Evolutionary conservation across 192 early-diverging fungal species (phyloP), one percentile per base, ranked within the genome.

Genomic region (Entophlyctis luteolus): DNA sequence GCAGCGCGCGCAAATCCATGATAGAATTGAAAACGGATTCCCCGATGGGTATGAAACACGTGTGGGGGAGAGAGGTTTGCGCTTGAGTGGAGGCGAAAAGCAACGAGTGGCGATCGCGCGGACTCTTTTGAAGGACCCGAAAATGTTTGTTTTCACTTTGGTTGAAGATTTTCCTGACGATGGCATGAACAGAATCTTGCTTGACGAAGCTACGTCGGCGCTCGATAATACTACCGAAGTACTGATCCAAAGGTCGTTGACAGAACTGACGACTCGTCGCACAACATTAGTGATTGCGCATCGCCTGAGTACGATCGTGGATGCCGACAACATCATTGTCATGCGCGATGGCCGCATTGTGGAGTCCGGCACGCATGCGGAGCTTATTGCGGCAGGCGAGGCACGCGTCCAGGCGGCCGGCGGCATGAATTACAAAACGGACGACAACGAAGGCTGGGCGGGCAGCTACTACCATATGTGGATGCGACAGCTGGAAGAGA

Each of bases 121-220:
- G 20, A 93, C 91, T 0, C 74, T 93, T 35, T 55, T 93, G 34
- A 93, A 93, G 74, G 76, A 84, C 48, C 83, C 70, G 2, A 62
- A 62, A 25, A 71, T 71, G 50, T 76, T 35, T 67, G 67, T 8
- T 72, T 52, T 52, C 23, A 52, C 6, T 52, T 52, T 52, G 8
- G 22, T 14, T 12, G 10, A 20, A 20, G 6, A 20, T 12, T 52
- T 52, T 52, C 49, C 14, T 52, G 8, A 20, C 34, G 2, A 32
- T 66, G 50, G 59, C 12, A 52, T 20, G 4, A 49, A 77, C 25
- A 93, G 93, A 35, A 80, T 95, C 53, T 84, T 95, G 36, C 77
- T 96, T 67, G 96, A 98, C 75, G 96, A 97, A 71, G 95, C 94
- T 0, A 96, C 94, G 16, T 89, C 89, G 22, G 92, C 93, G 20